phyloP scores from a whole-genome alignment of 768 basidiomycete species.

The Pleurotus citrinopileatus region DNA sequence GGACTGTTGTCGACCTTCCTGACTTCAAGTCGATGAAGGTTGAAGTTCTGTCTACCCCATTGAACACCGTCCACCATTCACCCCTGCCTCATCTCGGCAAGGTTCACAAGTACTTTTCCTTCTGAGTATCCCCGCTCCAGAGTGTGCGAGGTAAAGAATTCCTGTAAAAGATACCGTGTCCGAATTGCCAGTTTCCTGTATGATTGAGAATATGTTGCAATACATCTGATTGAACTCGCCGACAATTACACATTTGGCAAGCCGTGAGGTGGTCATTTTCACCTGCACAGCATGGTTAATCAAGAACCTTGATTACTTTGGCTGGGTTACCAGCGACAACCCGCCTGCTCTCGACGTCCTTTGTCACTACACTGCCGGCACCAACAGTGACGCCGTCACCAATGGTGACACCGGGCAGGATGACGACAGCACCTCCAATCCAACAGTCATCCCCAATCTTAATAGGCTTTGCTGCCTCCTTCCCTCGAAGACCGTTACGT shows the following conservation, averaged over 20 bases:
- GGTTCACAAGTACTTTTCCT: neutral
- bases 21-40: conserved; percentile 2
- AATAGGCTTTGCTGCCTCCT: conserved; percentile 3
- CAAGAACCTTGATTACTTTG: neutral
- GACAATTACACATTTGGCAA: too few relatives aligned
- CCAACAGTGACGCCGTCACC: conserved; percentile 11
- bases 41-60: neutral
- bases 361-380: conserved; percentile 12
- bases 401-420: conserved; percentile 11
- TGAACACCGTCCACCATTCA: neutral
- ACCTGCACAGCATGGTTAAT: too few relatives aligned
- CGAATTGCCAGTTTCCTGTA: neutral
- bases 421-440: conserved; percentile 8
- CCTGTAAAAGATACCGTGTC: neutral
- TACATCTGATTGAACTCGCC: neutral
- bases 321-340: conserved; percentile 7
- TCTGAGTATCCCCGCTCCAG: neutral
- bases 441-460: conserved; percentile 11
- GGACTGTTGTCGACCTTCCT: neutral
- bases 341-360: conserved; percentile 7
- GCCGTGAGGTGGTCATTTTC: too few relatives aligned
- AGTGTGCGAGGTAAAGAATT: neutral
- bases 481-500: neutral
- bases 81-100: neutral
- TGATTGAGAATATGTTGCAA: neutral